Conservation (phyloP, 1,284 basidiomycete genomes). For the Pascua sp. region DNA sequence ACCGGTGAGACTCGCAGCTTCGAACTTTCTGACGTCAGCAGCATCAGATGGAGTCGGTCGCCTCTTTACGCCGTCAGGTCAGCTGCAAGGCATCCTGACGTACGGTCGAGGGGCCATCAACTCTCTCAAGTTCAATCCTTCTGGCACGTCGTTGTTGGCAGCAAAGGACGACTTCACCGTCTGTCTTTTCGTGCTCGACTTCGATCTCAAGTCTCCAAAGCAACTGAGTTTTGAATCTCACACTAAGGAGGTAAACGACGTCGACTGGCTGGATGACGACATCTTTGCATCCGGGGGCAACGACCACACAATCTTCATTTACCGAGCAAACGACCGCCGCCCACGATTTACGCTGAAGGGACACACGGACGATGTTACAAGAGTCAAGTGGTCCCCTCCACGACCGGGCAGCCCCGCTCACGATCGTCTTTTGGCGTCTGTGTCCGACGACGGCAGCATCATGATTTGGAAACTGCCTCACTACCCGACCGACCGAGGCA, state of each 20-base stretch:
- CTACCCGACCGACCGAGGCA: conserved; percentile 32
- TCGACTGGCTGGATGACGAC: conserved; percentile 47
- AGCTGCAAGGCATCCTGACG: conserved; percentile 40
- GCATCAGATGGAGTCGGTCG: conserved; percentile 38
- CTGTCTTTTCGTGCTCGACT: conserved; percentile 17
- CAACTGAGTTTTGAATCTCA: conserved; percentile 33
- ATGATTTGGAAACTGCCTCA: conserved; percentile 40
- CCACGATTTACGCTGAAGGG: conserved; percentile 40
- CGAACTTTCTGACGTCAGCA: neutral
- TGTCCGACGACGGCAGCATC: conserved; percentile 39
- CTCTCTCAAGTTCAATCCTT: conserved; percentile 41
- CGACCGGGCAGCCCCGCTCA: conserved; percentile 4
- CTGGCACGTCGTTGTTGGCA: conserved; percentile 33
- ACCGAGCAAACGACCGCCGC: conserved; percentile 32
- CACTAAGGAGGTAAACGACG: conserved; percentile 45
- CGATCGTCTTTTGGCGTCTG: conserved; percentile 34
- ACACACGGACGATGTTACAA: conserved; percentile 43
- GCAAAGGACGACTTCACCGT: conserved; percentile 38
- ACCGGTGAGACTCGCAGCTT: conserved; percentile 20
- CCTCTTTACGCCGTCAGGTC: conserved; percentile 42
- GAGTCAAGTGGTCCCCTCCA: conserved; percentile 37
- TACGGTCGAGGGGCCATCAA: conserved; percentile 41
- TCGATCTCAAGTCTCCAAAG: conserved; percentile 19
- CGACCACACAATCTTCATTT: conserved; percentile 41
- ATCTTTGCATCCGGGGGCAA: conserved; percentile 44